Base-by-base conservation (phyloP, 768 basidiomycete genomes). In the Lentinus tigrinus region DNA sequence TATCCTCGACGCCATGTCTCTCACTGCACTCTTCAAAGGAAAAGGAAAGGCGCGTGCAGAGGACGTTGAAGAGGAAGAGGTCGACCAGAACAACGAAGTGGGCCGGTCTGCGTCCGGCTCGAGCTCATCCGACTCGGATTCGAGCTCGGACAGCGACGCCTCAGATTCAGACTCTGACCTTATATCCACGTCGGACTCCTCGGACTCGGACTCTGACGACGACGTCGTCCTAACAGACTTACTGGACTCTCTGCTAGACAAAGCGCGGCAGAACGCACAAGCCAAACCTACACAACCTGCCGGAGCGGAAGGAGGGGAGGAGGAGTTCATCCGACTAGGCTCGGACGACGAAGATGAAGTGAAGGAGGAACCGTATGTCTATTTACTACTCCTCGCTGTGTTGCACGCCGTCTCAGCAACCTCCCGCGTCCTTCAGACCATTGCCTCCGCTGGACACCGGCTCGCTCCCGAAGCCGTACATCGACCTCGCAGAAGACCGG, bases 361-460 rank as follows among this genome's bases (percentile, higher is more conserved):
- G 5, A 34, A 56, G 27, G 64, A 68, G 39, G 56, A 60, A 44
- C 47, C 10, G 69, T 68, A 49, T 27, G 67, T 65, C 26, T n/a
- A 10, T 34, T 28, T 21, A 8, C 11, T 16, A 19, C 19, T 53
- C 21, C 7, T 46, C 8, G 21, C 14, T n/a, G 17, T 43, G 26
- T 14, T 19, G 73, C 3, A 7, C 40, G 19, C 2, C n/a, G 3
- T 37, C 42, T 43, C 4, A 43, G n/a, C n/a, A n/a, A n/a, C n/a
- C n/a, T n/a, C n/a, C n/a, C n/a, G 28, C 26, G 28, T 61, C 40
- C 44, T 21, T 21, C 1, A 88, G 85, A 62, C 77, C 78, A 23
- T 67, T 92, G 46, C 90, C 91, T 3, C 68, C 71, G 10, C 73
- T 92, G n/a, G 75, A 91, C 66, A 84, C 89, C 49, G 87, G 87